These are phyloP conservation scores for Didymella segeticola DNA, from an alignment of 2,329 filamentous ascomycete genomes.

Conservation along the genomic window DNA sequence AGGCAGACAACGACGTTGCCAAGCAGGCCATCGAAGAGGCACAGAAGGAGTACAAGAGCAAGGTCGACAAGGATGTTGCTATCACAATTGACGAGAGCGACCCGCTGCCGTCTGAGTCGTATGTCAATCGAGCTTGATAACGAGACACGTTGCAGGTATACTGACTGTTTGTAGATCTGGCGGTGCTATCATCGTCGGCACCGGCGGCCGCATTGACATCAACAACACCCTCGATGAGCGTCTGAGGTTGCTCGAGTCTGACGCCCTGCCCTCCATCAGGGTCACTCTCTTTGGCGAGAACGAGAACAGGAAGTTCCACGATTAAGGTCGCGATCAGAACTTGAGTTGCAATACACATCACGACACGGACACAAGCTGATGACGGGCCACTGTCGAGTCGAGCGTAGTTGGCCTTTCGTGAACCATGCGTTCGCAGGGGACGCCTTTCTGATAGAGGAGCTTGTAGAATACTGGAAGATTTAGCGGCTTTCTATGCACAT, in stretches of 20 bases:
- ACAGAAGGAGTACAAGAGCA: slow-evolving; percentile 82
- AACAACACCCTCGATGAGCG: slow-evolving; percentile 98
- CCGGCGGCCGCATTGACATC: slow-evolving; percentile 92
- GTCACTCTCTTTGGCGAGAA: slow-evolving; percentile 92
- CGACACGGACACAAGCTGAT: slow-evolving; percentile 5
- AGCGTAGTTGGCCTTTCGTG: not conserved
- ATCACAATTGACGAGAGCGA: slow-evolving; percentile 80
- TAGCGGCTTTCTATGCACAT: slow-evolving; percentile 19
- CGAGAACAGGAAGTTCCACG: slow-evolving; percentile 92
- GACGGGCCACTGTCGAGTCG: not conserved
- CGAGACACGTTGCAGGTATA: not conserved
- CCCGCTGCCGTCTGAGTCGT: slow-evolving; percentile 82
- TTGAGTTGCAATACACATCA: slow-evolving; percentile 2
- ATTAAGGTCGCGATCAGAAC: slow-evolving; percentile 62
- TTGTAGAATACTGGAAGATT: slow-evolving; percentile 21
- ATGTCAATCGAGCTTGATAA: slow-evolving; percentile 51
- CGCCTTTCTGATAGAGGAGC: slow-evolving; percentile 8
- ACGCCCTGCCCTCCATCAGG: slow-evolving; percentile 83
- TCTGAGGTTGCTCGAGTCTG: slow-evolving; percentile 81
- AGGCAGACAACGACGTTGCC: slow-evolving; percentile 77
- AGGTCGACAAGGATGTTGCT: slow-evolving; percentile 71
- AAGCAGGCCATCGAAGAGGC: slow-evolving; percentile 82
- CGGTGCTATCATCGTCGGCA: slow-evolving; percentile 80
- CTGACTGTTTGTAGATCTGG: slow-evolving; percentile 68
- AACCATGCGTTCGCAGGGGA: not conserved